These are phyloP conservation scores for Chimonanthus salicifolius DNA, from an alignment of 164 flowering plant genomes.

Conservation along the genomic window DNA sequence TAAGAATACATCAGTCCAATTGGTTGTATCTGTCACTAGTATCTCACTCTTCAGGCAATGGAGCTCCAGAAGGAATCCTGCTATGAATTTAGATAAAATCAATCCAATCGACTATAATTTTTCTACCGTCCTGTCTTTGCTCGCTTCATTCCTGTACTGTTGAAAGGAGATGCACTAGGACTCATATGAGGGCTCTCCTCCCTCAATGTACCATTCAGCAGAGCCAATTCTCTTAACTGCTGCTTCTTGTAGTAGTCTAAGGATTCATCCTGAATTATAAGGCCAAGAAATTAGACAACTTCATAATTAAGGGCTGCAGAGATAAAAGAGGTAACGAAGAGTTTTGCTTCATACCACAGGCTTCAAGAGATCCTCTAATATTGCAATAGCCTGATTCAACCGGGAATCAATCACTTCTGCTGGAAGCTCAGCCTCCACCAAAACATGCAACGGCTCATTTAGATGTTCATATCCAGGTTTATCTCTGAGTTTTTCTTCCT, in stretches of 20 bases:
- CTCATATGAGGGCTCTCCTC: conserved; percentile 88
- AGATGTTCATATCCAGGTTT: conserved; percentile 97
- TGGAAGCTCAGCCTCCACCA: conserved; percentile 93
- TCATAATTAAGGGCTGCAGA: neutral
- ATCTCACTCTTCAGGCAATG: neutral
- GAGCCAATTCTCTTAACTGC: conserved; percentile 85
- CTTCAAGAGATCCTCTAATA: conserved; percentile 89
- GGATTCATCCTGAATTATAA: conserved; percentile 70
- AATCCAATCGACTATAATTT: too few species aligned
- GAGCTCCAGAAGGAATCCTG: neutral
- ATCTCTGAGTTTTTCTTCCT: conserved; percentile 92
- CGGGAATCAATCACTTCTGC: conserved; percentile 66
- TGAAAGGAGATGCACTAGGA: conserved; percentile 70
- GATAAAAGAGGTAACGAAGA: neutral
- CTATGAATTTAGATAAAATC: neutral
- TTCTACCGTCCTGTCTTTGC: conserved; percentile 77
- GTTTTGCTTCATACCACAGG: conserved; percentile 66
- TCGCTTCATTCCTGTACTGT: conserved; percentile 90
- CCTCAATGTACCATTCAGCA: conserved; percentile 86
- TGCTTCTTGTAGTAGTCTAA: conserved; percentile 86
- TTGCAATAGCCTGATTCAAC: conserved; percentile 85
- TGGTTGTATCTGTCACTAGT: neutral
- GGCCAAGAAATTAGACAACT: neutral
- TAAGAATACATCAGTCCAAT: conserved; percentile 8
- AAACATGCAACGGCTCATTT: conserved; percentile 85